Evolutionary conservation across 129 eudicot species (phyloP), one percentile per base, ranked within the genome.

Genomic region (Rutidosis leptorrhynchoides): DNA sequence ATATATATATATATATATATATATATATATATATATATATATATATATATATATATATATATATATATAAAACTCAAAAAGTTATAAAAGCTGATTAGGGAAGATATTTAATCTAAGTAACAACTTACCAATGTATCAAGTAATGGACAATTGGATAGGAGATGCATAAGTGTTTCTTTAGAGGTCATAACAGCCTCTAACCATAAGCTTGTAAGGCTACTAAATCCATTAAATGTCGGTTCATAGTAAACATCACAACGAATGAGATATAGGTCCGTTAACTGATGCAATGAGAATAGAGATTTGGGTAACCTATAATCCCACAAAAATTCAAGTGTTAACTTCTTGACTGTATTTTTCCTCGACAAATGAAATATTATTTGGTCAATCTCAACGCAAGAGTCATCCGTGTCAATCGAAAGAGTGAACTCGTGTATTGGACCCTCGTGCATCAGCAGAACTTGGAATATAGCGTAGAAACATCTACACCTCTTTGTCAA

Each of bases 181-280:
- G 66, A 17, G 37, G 17, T 22, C 24, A 19, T 20, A 17, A 42
- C 4, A 0, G 42, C 66, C 25, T 42, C 29, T 17, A 70, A 9
- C 58, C 4, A 43, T 55, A 70, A 58, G 74, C 48, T 70, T 58
- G 23, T 51, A 58, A 58, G 74, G 58, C 63, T 58, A 57, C 58
- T 26, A 43, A 58, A 58, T 58, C 74, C 74, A 11, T 58, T 22
- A 11, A 43, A 58, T 51, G n/a, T 42, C 20, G 67, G 40, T 43
- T 70, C 29, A 42, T 70, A 4, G 27, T 58, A 16, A 70, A 57
- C 28, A 26, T 9, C 46, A 58, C 74, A 58, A 40, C 65, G 16
- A 58, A 0, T 42, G 45, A 69, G 66, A 69, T 27, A 62, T 17
- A 68, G 43, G 43, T 58, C 66, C 5, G 23, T 58, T 58, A 69